A percentile compares a stretch with the other conserved stretches of the same genome.
Conservation (phyloP, 257 asterid species). For the Nicotiana sylvestris region DNA sequence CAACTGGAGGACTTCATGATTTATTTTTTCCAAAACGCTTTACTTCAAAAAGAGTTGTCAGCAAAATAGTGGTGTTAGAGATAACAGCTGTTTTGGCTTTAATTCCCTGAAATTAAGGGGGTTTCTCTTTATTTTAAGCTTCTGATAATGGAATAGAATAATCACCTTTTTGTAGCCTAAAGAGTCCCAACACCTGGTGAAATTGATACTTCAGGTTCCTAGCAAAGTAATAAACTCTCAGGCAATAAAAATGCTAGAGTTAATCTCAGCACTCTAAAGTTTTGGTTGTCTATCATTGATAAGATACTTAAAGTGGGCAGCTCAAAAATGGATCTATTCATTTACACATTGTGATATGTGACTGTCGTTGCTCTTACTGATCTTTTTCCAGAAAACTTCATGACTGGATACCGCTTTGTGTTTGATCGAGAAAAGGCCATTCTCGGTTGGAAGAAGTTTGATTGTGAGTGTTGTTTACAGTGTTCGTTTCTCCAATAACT, state of each 20-base stretch:
- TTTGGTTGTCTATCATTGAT: not conserved
- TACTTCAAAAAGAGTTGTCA: not conserved
- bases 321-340: not conserved
- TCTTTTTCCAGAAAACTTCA: conserved; percentile 59
- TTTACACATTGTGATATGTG: not conserved
- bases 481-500: not conserved
- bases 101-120: not conserved
- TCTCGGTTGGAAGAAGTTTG: conserved; percentile 74
- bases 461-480: conserved; percentile 44
- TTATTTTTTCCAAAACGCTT: not conserved
- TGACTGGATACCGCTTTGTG: conserved; percentile 79
- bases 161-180: not conserved
- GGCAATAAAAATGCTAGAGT: not conserved
- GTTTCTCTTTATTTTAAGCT: not conserved
- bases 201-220: not conserved
- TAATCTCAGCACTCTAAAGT: not conserved
- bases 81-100: not conserved
- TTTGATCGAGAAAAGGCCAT: conserved; percentile 79
- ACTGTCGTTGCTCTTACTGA: not conserved
- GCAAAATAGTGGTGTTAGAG: not conserved
- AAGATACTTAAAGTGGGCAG: not conserved
- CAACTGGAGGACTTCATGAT: not conserved
- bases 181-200: not conserved
- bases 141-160: not conserved
- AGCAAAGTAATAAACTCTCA: not conserved